Base-by-base conservation (phyloP, 257 asterid species). In the Thymus mandschuricus region DNA sequence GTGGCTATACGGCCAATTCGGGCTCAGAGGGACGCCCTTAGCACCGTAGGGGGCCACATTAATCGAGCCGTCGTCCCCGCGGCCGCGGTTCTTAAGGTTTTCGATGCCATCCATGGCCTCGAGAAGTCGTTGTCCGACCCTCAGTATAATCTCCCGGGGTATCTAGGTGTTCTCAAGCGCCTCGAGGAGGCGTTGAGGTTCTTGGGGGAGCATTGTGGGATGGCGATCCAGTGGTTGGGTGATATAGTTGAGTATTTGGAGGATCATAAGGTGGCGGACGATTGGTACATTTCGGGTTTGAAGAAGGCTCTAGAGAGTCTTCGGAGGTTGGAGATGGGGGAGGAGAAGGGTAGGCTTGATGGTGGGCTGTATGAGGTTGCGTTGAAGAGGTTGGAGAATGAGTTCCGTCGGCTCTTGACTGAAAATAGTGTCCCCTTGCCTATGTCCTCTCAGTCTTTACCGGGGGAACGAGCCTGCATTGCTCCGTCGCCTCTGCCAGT, bases 31-130 rank as follows among this genome's bases (percentile, higher is more conserved):
- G 97, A 89, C 31, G 90, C 89, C 63, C 89, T 92, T 35, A 35
- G 69, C 52, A 84, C 89, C 4, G 96, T 86, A 54, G 90, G 95
- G 27, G 96, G 92, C 46, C 96, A 93, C 76, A 93, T 93, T 10
- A 87, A 89, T 71, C 81, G 97, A 56, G 97, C 96, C 4, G 88
- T 93, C 62, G 97, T 91, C 61, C 96, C 98, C 8, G 97, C 97
- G 35, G 81, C 98, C 56, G 91, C 97, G 0, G 97, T 91, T 74
- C 96, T 93, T 31, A 93, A 93, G 87, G 98, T 93, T 51, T 90
- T 93, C 68, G 98, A 93, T 74, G 96, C 97, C 33, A 88, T 92
- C 69, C 96, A 86, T 64, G 97, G 96, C 35, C 89, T 92, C 33
- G 98, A 90, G 68, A 92, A 88, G 75, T 90, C 94, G 0, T 68